Base-by-base conservation (phyloP, 139 green algal genomes). In the Volvox africanus region DNA sequence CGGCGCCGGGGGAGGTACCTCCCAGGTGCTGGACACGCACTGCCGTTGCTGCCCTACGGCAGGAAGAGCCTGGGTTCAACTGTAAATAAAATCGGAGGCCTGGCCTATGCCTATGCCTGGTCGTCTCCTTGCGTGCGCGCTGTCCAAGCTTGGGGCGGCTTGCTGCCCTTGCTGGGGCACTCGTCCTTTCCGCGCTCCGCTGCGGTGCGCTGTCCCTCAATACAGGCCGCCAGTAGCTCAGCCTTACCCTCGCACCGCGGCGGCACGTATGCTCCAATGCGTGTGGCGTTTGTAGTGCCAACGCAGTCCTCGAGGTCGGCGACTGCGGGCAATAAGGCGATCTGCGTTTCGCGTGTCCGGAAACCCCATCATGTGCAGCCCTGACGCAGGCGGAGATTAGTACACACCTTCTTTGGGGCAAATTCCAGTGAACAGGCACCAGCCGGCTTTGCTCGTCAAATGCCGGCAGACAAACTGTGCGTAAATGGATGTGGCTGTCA, bases 221-320 rank as follows among this genome's bases (percentile, higher is more conserved):
- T 93, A 78, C 94, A 96, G 2, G 89, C 94, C 32, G 92, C 84
- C 6, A 96, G 89, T 50, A 90, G 19, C 26, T 93, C 86, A 35
- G 93, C 91, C 18, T 80, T 88, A 28, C 88, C 73, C 62, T 84
- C 71, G 61, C 93, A 95, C 28, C 82, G 61, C 19, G 77, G 44
- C 2, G 87, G 87, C 30, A 92, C 73, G 62, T 82, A 67, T 21
- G n/a, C 37, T 55, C 78, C 61, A 11, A 86, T 62, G 16, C 26
- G 65, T 17, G 84, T 35, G 78, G 91, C 93, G 76, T 84, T 94
- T 68, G 79, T 86, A 28, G 92, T 93, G 18, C 94, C 94, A 11
- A 94, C 83, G 88, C 94, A 96, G 75, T 96, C 94, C 78, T 96
- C 92, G 14, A 96, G 89, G 17, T 81, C 87, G 5, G 50, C 55